Evolutionary conservation across 768 basidiomycete genomes (phyloP).

Genomic region (Strobilomyces echinocephalus): DNA sequence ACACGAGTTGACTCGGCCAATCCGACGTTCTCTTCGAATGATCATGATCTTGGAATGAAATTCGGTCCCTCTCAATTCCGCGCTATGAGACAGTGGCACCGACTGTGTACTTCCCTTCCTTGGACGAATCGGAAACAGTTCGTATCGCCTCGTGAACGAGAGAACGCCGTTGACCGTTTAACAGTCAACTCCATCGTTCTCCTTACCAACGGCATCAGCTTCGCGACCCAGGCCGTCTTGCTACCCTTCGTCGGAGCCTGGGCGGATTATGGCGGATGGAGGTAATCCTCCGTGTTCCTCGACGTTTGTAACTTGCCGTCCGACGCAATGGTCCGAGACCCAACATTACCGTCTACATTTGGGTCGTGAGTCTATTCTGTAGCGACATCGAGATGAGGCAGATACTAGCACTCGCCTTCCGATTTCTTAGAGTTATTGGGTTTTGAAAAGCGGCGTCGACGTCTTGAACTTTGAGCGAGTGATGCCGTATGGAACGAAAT

Average conservation of each 20-base stretch:
- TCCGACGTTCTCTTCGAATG: too few relatives aligned
- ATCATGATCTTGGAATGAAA: too few relatives aligned
- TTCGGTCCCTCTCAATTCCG: too few relatives aligned
- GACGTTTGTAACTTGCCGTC: too few relatives aligned
- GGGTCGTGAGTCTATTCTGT: too few relatives aligned
- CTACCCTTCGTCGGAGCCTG: conserved; percentile 67
- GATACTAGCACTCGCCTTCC: too few relatives aligned
- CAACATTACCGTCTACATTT: conserved; percentile 62
- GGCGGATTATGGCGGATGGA: conserved; percentile 82
- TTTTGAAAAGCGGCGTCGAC: too few relatives aligned
- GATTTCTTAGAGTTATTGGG: too few relatives aligned
- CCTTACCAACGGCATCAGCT: conserved; percentile 74
- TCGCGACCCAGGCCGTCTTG: conserved; percentile 54
- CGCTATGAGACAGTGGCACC: conserved; percentile 44
- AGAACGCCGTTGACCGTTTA: background rate
- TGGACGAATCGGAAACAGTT: conserved; percentile 56
- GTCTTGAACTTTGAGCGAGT: too few relatives aligned
- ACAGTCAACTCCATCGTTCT: conserved; percentile 34
- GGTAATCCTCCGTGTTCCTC: too few relatives aligned
- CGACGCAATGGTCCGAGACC: conserved; percentile 47
- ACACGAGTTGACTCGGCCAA: too few relatives aligned
- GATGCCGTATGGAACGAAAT: too few relatives aligned
- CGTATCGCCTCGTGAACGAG: conserved; percentile 20
- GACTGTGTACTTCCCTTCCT: conserved; percentile 32
- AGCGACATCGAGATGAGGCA: background rate